Evolutionary conservation across 1,284 basidiomycete species (phyloP).

Genomic region (Boletus semigastroideus): DNA sequence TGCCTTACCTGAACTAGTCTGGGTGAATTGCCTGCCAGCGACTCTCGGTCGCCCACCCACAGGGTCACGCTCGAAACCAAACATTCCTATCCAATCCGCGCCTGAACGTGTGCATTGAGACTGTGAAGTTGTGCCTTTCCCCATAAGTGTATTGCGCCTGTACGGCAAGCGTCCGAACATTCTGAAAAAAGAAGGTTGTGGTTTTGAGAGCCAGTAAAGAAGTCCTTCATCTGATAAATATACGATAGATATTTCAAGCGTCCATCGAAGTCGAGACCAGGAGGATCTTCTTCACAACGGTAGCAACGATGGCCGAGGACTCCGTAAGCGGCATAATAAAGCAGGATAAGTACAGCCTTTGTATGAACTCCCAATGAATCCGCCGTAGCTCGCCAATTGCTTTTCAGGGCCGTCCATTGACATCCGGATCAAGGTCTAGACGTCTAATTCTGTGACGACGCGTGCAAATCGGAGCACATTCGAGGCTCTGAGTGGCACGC

Average conservation of each 20-base stretch:
- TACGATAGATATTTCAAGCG: constrained; percentile 13
- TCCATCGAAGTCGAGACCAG: constrained; percentile 19
- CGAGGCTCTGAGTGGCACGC: neutral
- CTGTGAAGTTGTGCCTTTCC: neutral
- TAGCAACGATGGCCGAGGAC: constrained; percentile 21
- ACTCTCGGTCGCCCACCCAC: constrained; percentile 5
- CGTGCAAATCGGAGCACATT: constrained; percentile 4
- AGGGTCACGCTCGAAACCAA: constrained; percentile 2
- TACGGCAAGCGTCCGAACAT: neutral
- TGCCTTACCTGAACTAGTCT: neutral
- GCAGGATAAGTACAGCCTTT: constrained; percentile 9
- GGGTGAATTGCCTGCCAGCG: neutral
- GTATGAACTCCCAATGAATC: constrained; percentile 13
- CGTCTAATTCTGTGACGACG: neutral
- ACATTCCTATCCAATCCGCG: no score
- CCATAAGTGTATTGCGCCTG: neutral
- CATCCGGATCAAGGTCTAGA: constrained; percentile 14
- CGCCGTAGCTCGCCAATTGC: constrained; percentile 4
- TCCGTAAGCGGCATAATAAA: constrained; percentile 5
- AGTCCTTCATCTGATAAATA: constrained; percentile 23
- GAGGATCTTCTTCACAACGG: constrained; percentile 21
- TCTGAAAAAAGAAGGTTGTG: constrained; percentile 12
- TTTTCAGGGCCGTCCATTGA: constrained; percentile 16
- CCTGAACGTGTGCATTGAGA: neutral
- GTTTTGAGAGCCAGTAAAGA: constrained; percentile 14